Conservation (phyloP, 2,329 filamentous ascomycete genomes). For the Paraconiothyrium sp. region DNA sequence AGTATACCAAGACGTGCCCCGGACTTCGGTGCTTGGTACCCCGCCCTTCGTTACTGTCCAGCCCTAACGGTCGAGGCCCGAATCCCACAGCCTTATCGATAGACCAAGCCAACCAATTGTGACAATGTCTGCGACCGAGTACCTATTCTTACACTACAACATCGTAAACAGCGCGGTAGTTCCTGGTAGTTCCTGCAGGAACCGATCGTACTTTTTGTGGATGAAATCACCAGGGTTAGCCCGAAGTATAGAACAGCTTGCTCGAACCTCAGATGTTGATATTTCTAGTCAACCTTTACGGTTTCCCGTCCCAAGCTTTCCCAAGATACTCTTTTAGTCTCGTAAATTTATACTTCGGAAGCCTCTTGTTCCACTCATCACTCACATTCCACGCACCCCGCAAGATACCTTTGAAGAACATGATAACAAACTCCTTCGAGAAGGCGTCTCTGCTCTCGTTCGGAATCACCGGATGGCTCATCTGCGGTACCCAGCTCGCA, state of each 20-base stretch:
- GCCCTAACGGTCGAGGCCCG: not conserved
- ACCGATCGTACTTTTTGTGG: too few relatives aligned
- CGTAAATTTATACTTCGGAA: slow-evolving; percentile 58
- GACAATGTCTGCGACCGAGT: too few relatives aligned
- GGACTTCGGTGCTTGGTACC: not conserved
- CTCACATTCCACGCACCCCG: slow-evolving; percentile 57
- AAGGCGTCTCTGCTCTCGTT: slow-evolving; percentile 47
- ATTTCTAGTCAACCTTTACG: slow-evolving; percentile 23
- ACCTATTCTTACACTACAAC: too few relatives aligned
- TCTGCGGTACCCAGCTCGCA: slow-evolving; percentile 53
- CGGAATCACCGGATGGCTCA: slow-evolving; percentile 47
- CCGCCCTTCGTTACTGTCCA: not conserved
- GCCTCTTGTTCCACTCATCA: slow-evolving; percentile 57
- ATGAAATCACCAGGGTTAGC: too few relatives aligned
- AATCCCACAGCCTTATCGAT: too few relatives aligned
- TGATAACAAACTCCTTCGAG: slow-evolving; percentile 52
- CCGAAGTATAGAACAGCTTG: too few relatives aligned
- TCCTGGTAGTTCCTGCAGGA: too few relatives aligned
- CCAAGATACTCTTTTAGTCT: slow-evolving; percentile 54
- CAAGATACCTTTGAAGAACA: slow-evolving; percentile 53
- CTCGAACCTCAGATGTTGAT: too few relatives aligned
- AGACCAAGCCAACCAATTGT: too few relatives aligned
- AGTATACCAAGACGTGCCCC: not conserved
- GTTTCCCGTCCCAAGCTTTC: slow-evolving; percentile 53
- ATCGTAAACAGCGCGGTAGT: too few relatives aligned